These are phyloP conservation scores for Talaromyces sp. DNA, from an alignment of 2,329 filamentous ascomycete species.

Conservation along the genomic window DNA sequence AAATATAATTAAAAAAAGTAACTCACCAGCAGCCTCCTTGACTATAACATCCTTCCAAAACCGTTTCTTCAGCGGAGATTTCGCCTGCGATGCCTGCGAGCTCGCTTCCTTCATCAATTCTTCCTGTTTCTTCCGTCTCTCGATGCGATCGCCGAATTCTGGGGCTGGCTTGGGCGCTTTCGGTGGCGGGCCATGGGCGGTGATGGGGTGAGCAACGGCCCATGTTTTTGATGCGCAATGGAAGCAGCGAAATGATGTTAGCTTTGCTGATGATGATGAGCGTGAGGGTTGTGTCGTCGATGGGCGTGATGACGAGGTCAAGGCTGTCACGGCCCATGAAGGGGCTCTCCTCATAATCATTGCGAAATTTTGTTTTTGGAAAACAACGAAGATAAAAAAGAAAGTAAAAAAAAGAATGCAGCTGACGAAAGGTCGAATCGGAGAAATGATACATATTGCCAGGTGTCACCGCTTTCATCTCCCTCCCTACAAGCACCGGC, in stretches of 20 bases:
- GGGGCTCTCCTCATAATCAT: neutral
- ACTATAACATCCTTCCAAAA: slow-evolving; percentile 87
- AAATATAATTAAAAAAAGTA: slow-evolving; percentile 2
- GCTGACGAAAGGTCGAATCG: neutral
- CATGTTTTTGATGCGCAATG: slow-evolving; percentile 31
- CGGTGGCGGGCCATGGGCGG: slow-evolving; percentile 55
- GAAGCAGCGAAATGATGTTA: slow-evolving; percentile 22
- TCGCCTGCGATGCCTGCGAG: slow-evolving; percentile 25
- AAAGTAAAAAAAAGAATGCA: neutral
- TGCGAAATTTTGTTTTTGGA: neutral
- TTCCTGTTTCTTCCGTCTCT: slow-evolving; percentile 46
- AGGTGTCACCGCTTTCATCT: neutral
- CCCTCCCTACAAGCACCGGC: neutral
- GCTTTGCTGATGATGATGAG: neutral
- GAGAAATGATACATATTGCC: neutral
- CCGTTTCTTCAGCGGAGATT: slow-evolving; percentile 55
- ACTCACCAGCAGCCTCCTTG: slow-evolving; percentile 56
- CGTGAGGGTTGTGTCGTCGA: neutral
- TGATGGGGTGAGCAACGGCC: slow-evolving; percentile 54
- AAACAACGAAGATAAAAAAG: neutral
- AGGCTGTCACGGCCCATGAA: neutral
- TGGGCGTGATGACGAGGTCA: neutral
- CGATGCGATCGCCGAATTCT: slow-evolving; percentile 43
- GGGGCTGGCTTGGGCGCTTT: slow-evolving; percentile 48
- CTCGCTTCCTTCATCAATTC: slow-evolving; percentile 41